These are phyloP conservation scores for Mortierella sp. DNA, from an alignment of 371 early-diverging fungal species.

Conservation along the genomic window DNA sequence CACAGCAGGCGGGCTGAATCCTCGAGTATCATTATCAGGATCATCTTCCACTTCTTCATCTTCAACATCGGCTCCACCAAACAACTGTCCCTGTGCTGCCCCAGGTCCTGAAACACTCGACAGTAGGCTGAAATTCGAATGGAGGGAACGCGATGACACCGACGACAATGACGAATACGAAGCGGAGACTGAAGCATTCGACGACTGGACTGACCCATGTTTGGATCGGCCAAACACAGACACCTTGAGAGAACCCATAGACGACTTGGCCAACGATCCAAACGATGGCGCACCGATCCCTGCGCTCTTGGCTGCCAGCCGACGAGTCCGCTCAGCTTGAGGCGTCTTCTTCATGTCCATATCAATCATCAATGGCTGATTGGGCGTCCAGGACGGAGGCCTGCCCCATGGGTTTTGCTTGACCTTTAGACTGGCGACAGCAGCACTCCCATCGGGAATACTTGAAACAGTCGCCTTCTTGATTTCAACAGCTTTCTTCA, in stretches of 20 bases:
- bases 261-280: conserved; percentile 19
- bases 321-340: conserved; percentile 13
- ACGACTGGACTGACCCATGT: neutral
- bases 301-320: conserved; percentile 8
- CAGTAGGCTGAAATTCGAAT: conserved; percentile 17
- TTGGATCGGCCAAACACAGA: conserved; percentile 41
- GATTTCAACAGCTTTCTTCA: neutral
- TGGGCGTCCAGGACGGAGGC: conserved; percentile 56
- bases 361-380: conserved; percentile 49
- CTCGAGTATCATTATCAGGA: conserved; percentile 31
- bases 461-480: neutral
- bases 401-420: conserved; percentile 50
- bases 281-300: neutral
- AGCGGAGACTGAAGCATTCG: conserved; percentile 6
- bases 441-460: neutral
- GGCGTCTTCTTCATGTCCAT: conserved; percentile 27
- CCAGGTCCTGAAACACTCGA: conserved; percentile 5
- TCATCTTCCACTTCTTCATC: neutral
- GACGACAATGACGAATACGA: conserved; percentile 20
- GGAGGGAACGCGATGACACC: conserved; percentile 22
- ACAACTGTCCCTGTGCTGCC: neutral
- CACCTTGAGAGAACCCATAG: conserved; percentile 34
- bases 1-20: conserved; percentile 43
- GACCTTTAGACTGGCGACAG: conserved; percentile 5
- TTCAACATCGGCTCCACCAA: neutral